phyloP scores from a whole-genome alignment of 1,284 basidiomycete species.

The Trichosporon asahii region DNA sequence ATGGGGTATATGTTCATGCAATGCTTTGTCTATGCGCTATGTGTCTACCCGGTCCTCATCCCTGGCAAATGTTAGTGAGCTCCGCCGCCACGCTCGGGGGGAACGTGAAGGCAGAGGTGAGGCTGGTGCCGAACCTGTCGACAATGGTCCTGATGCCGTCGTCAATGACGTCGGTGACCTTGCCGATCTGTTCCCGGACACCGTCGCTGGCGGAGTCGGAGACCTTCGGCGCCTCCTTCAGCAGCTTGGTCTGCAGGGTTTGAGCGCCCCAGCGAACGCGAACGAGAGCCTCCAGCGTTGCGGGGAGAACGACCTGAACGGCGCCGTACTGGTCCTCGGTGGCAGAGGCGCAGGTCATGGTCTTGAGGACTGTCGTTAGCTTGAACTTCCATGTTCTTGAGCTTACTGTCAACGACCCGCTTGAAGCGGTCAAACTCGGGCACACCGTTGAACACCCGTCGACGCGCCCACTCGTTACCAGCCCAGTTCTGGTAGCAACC shows the following conservation, averaged over 20 bases:
- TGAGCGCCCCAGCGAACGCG: constrained; percentile 32
- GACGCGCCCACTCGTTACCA: constrained; percentile 37
- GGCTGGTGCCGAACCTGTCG: constrained; percentile 37
- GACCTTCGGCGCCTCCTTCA: constrained; percentile 20
- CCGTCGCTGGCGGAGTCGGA: constrained; percentile 18
- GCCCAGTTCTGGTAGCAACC: constrained; percentile 27
- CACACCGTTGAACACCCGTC: constrained; percentile 27
- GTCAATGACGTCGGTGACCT: constrained; percentile 27
- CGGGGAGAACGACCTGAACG: constrained; percentile 43
- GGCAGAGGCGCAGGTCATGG: constrained; percentile 36
- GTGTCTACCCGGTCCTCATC: not conserved
- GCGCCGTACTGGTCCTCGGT: constrained; percentile 47
- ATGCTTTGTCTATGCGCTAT: constrained; percentile 11
- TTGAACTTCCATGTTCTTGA: not conserved
- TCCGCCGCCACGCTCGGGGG: constrained; percentile 33
- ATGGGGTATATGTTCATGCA: constrained; percentile 5
- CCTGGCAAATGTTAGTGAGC: constrained; percentile 37
- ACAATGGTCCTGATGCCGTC: constrained; percentile 31
- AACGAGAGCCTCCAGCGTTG: constrained; percentile 45
- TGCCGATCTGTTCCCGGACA: constrained; percentile 7
- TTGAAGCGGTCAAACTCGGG: constrained; percentile 32
- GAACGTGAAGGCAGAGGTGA: constrained; percentile 40
- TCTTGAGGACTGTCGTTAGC: constrained; percentile 33
- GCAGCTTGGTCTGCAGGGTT: constrained; percentile 29
- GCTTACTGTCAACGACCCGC: constrained; percentile 44